Evolutionary conservation across 2,329 filamentous ascomycete genomes (phyloP).

Genomic region (Apiospora sp.): DNA sequence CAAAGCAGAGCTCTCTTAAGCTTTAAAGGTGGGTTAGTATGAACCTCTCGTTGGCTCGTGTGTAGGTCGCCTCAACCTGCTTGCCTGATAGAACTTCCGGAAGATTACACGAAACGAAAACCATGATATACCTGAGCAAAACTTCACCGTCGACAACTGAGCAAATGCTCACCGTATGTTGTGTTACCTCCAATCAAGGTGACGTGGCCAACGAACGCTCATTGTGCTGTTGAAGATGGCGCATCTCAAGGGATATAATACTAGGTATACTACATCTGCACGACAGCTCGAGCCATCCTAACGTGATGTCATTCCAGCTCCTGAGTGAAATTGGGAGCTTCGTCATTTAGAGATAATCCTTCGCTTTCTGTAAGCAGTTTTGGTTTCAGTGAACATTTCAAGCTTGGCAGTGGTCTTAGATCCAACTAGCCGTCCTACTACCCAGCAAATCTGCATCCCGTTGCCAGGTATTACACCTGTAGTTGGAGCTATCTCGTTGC

Average conservation of each 20-base stretch:
- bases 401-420: neutral
- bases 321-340: neutral
- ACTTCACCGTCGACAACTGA: neutral
- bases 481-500: neutral
- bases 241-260: neutral
- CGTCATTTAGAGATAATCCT: neutral
- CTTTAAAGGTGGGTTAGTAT: neutral
- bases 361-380: neutral
- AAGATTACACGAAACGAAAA: neutral
- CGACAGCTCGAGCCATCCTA: constrained; percentile 1
- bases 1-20: constrained; percentile 7
- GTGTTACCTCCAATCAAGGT: neutral
- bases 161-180: neutral
- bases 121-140: neutral
- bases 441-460: neutral
- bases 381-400: neutral
- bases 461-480: neutral
- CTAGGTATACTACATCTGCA: neutral
- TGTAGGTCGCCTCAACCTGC: neutral
- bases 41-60: neutral
- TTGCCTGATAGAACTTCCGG: neutral
- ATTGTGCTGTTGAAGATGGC: neutral
- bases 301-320: constrained; percentile 1
- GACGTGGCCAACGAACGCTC: neutral
- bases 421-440: neutral